Evolutionary conservation across 148 eudicot genomes (phyloP).

Genomic region (Vaccinium macrocarpon): DNA sequence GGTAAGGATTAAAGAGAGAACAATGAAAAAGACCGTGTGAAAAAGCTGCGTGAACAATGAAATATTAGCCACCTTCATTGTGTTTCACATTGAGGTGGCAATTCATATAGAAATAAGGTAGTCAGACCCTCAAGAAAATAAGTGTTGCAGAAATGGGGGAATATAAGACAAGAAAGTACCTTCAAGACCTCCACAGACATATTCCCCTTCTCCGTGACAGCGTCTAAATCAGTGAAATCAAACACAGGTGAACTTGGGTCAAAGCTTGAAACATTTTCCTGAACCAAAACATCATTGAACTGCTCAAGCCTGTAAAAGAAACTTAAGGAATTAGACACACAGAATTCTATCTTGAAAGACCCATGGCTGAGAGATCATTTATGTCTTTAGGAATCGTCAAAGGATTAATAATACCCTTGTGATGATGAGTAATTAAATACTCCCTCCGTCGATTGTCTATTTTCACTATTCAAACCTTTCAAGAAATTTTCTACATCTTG

Average conservation of each 20-base stretch:
- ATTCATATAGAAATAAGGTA: background rate
- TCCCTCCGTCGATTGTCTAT: too few species aligned
- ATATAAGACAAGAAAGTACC: conserved; percentile 34
- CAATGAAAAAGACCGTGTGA: too few species aligned
- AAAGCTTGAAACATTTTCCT: conserved; percentile 54
- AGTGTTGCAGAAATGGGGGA: background rate
- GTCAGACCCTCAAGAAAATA: background rate
- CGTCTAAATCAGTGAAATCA: conserved; percentile 44
- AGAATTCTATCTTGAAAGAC: conserved; percentile 2
- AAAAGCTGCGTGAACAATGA: background rate
- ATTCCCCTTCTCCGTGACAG: conserved; percentile 32
- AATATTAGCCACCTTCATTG: background rate
- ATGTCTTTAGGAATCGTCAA: background rate
- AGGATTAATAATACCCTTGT: background rate
- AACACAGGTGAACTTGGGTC: conserved; percentile 56
- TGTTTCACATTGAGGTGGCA: background rate
- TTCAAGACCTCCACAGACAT: conserved; percentile 42
- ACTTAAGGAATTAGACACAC: conserved; percentile 1
- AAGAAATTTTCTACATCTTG: too few species aligned
- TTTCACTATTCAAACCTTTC: too few species aligned
- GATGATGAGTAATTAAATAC: background rate
- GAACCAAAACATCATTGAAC: conserved; percentile 87
- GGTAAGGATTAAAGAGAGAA: too few species aligned
- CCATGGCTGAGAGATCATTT: background rate
- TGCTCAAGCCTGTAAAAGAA: conserved; percentile 77